Conservation (phyloP, 345 rosid species). For the Melaleuca alternifolia region DNA sequence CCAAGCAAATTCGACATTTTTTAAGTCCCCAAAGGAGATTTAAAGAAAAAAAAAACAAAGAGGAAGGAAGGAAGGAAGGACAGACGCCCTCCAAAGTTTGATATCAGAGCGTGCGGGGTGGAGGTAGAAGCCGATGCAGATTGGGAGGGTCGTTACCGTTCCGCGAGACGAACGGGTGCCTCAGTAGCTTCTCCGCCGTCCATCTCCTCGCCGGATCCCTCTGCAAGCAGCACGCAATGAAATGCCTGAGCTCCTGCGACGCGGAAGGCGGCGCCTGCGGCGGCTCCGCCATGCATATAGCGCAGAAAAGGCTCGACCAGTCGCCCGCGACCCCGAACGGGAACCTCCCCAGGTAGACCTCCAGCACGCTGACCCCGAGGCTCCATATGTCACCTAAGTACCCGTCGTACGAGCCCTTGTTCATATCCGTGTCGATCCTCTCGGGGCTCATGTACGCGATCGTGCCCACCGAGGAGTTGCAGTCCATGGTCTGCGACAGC, state of each 20-base stretch:
- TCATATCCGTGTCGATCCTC: constrained; percentile 84
- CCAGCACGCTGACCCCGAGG: constrained; percentile 75
- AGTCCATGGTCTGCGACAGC: constrained; percentile 77
- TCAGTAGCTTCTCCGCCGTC: constrained; percentile 48
- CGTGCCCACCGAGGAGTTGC: constrained; percentile 81
- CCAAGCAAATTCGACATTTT: background rate
- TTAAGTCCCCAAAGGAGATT: no score
- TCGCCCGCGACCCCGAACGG: constrained; percentile 74
- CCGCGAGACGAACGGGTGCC: constrained; percentile 66
- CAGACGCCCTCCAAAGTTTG: background rate
- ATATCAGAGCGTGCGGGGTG: constrained; percentile 38
- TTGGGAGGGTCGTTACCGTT: constrained; percentile 38
- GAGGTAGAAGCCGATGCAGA: constrained; percentile 61
- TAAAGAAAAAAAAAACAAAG: background rate
- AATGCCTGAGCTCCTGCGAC: constrained; percentile 56
- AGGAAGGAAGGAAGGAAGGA: background rate
- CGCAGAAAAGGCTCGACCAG: constrained; percentile 89
- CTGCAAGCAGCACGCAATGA: constrained; percentile 73
- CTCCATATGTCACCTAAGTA: constrained; percentile 91
- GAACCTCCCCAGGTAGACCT: constrained; percentile 72
- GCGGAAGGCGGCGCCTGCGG: constrained; percentile 69
- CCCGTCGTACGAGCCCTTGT: constrained; percentile 60
- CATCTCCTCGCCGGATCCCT: constrained; percentile 64
- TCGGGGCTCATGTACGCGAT: constrained; percentile 98
- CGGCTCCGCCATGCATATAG: constrained; percentile 78